These are phyloP conservation scores for Clitoria ternatea DNA, from an alignment of 306 rosid species.

Conservation along the genomic window DNA sequence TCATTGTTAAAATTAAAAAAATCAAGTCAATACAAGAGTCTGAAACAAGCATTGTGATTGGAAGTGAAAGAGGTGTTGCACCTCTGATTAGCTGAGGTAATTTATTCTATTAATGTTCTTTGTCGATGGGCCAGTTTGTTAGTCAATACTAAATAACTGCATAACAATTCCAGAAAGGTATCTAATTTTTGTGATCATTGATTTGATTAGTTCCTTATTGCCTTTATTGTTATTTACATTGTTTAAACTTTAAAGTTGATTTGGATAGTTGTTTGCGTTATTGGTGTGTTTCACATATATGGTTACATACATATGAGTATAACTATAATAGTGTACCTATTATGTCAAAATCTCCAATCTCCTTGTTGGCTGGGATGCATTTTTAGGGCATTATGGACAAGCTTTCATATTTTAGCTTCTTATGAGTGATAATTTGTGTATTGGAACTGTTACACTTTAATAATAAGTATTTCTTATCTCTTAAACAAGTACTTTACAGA, in stretches of 20 bases:
- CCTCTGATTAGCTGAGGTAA: slow-evolving; percentile 91
- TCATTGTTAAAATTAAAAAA: no score
- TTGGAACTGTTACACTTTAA: background rate
- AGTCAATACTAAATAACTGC: slow-evolving; percentile 1
- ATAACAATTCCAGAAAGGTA: background rate
- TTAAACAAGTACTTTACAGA: no score
- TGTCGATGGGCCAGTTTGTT: background rate
- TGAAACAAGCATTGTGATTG: slow-evolving; percentile 99
- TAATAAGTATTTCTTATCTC: background rate
- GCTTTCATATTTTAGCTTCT: slow-evolving; percentile 3
- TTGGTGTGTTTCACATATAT: background rate
- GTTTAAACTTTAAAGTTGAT: slow-evolving; percentile 9
- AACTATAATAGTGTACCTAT: background rate
- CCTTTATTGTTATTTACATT: background rate
- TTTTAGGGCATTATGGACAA: background rate
- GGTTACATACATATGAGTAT: no score
- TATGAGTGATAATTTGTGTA: background rate
- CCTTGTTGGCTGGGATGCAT: background rate
- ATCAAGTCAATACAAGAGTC: no score
- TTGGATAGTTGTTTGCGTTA: background rate
- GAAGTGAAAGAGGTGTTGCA: slow-evolving; percentile 98
- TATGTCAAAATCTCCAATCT: background rate
- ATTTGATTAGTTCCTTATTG: slow-evolving; percentile 9
- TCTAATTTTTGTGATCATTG: background rate
- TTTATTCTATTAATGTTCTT: slow-evolving; percentile 20